Evolutionary conservation across 2,329 filamentous ascomycete species (phyloP).

Genomic region (Penicillium freii): DNA sequence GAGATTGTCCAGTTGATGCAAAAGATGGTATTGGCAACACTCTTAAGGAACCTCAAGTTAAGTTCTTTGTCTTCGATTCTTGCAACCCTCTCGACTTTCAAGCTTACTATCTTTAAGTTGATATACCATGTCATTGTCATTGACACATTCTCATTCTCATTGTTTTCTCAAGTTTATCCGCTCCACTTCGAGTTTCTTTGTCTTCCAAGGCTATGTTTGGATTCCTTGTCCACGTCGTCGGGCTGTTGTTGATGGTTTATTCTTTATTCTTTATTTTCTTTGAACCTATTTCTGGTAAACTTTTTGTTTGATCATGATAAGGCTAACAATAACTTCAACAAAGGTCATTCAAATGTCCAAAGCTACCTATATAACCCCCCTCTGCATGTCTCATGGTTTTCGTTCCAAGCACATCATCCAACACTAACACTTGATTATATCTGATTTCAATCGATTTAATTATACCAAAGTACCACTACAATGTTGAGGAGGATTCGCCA

Average conservation of each 20-base stretch:
- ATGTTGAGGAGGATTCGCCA: background rate
- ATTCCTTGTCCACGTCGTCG: background rate
- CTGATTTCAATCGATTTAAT: background rate
- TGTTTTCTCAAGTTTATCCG: background rate
- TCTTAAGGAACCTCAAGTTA: background rate
- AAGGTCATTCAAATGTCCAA: background rate
- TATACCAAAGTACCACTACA: background rate
- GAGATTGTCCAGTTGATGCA: background rate
- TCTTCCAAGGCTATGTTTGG: background rate
- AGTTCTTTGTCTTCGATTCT: background rate
- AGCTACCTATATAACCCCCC: background rate
- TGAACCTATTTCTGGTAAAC: background rate
- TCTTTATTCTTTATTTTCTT: background rate
- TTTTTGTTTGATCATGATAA: background rate
- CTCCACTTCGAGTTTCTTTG: background rate
- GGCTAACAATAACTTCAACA: background rate
- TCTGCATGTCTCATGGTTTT: background rate
- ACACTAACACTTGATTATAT: background rate
- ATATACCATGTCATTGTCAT: background rate
- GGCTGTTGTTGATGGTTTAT: background rate
- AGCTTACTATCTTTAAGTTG: background rate
- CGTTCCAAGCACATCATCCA: background rate
- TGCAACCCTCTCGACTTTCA: background rate
- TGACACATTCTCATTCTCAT: background rate
- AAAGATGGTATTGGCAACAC: background rate